phyloP scores from a whole-genome alignment of 768 basidiomycete genomes.

The Boletus huronensis region DNA sequence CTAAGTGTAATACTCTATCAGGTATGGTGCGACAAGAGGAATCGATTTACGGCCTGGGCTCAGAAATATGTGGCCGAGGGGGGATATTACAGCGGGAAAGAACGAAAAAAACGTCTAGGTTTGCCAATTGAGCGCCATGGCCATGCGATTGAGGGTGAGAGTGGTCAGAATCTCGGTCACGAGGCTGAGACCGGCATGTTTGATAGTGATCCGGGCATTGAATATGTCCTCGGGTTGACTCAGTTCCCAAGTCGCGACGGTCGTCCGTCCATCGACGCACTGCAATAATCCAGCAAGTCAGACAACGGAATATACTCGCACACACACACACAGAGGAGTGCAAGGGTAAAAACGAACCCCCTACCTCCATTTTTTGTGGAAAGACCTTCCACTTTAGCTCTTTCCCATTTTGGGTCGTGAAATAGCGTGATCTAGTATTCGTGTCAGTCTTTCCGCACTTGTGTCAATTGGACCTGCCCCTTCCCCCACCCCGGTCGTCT shows the following conservation, averaged over 20 bases:
- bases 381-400: constrained; percentile 75
- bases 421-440: constrained; percentile 62
- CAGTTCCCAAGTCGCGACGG: constrained; percentile 66
- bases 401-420: constrained; percentile 62
- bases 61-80: constrained; percentile 4
- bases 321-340: background rate
- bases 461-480: too few relatives aligned
- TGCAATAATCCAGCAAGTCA: constrained; percentile 23
- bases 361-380: constrained; percentile 65
- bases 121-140: constrained; percentile 55
- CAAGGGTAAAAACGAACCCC: background rate
- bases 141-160: constrained; percentile 70
- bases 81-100: background rate
- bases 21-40: background rate
- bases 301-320: background rate
- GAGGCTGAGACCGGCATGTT: constrained; percentile 52
- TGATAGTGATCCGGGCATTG: constrained; percentile 59
- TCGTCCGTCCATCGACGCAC: constrained; percentile 63
- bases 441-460: background rate
- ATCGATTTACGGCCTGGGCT: background rate
- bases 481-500: background rate
- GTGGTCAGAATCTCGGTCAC: constrained; percentile 79
- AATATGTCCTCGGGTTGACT: constrained; percentile 54
- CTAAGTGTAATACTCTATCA: background rate
- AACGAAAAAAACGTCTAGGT: background rate